A percentile compares a stretch with the other conserved stretches of the same genome.
Evolutionary conservation across 2,329 filamentous ascomycete genomes (phyloP).

Genomic region (Apiospora sp.): DNA sequence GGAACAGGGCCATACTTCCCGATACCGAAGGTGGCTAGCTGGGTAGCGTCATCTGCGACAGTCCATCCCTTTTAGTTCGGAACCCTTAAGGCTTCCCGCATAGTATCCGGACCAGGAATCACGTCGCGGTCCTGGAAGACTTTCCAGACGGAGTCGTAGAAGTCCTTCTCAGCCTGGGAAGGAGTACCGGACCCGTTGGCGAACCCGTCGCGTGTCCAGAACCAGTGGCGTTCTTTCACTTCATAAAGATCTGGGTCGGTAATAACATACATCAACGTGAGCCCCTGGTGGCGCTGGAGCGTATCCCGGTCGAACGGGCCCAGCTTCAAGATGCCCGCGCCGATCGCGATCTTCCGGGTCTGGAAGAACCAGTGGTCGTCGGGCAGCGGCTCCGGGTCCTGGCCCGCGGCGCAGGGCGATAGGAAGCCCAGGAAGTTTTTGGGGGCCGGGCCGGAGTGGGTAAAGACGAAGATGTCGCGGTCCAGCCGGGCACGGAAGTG

Average conservation of each 20-base stretch:
- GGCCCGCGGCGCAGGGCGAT: background rate
- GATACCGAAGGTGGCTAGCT: too few species aligned
- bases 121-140: too few species aligned
- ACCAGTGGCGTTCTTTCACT: too few species aligned
- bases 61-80: too few species aligned
- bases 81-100: too few species aligned
- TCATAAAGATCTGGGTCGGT: too few species aligned
- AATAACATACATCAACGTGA: background rate
- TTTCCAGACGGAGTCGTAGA: too few species aligned
- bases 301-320: background rate
- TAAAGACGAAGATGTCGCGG: background rate
- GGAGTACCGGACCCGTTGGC: background rate
- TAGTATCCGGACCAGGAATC: too few species aligned
- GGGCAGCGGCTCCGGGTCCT: background rate
- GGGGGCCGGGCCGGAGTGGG: background rate
- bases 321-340: too few species aligned
- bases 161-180: too few species aligned
- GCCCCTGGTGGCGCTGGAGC: background rate
- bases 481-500: background rate
- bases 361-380: constrained; percentile 1
- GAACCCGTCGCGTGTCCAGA: background rate
- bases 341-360: background rate
- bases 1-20: too few species aligned
- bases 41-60: too few species aligned
- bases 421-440: background rate